Base-by-base conservation (phyloP, 306 rosid species). In the Sechiopsis laciniata region DNA sequence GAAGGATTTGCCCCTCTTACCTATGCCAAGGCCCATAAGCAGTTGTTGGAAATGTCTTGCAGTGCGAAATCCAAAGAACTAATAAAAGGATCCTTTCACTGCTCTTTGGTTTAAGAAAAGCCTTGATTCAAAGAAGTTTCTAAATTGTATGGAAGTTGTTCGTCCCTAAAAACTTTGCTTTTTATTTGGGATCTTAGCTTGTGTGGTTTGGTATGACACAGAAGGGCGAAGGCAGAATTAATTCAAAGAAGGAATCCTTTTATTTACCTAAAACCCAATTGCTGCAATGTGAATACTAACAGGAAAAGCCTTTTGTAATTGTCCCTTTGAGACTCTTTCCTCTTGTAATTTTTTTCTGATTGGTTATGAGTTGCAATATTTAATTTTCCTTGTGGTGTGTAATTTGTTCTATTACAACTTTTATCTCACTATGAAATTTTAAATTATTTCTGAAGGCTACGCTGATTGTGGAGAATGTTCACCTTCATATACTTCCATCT, bases 401-500 rank as follows among this genome's bases (percentile, higher is more conserved):
- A 15, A n/a, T 24, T 14, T 21, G 73, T 68, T 48, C 42, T 14
- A 13, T 26, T n/a, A 61, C 68, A 37, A 40, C 79, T 68, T 42
- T 74, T 66, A 45, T 71, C 72, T 10, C 65, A 61, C 69, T 37
- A 12, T 12, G 6, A 75, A 78, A 65, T 77, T 55, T 79, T 40
- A 52, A 20, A 65, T 64, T 62, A 22, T 69, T 35, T 64, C 55
- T 75, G 74, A 88, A 90, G 98, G 98, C 89, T 19, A 80, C 85
- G 55, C 66, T 86, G 76, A 84, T 90, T 71, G 97, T 94, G 77
- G 86, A 94, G 77, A 86, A 83, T 79, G 84, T 85, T 76, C 98
- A 90, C 89, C 98, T 94, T 83, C 98, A 94, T 84, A 72, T 94
- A 71, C 95, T 94, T 83, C 98, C 98, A 57, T 83, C 98, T 17